Conservation (phyloP, 306 rosid genomes). For the Albizia julibrissin region DNA sequence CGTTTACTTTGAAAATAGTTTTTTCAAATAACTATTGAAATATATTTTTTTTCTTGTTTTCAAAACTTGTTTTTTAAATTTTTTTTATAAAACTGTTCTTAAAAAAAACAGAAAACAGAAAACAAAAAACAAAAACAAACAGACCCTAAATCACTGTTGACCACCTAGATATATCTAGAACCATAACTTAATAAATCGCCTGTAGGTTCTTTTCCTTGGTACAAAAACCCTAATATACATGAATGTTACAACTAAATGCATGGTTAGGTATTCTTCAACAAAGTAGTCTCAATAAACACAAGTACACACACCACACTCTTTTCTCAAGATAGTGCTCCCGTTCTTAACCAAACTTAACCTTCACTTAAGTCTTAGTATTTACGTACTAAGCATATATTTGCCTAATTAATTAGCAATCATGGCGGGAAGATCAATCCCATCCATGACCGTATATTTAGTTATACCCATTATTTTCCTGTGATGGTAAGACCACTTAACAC, state of each 20-base stretch:
- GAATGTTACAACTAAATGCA: background rate
- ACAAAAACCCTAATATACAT: background rate
- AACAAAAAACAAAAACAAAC: no score
- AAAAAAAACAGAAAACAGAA: no score
- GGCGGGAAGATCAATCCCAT: constrained; percentile 13
- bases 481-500: constrained; percentile 26
- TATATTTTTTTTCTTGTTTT: no score
- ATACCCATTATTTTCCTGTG: background rate
- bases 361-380: background rate
- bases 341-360: background rate
- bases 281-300: constrained; percentile 6
- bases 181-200: background rate
- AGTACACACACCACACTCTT: background rate
- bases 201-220: background rate
- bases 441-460: background rate
- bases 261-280: background rate
- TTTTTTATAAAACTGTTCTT: no score
- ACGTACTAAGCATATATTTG: no score
- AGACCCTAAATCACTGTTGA: background rate
- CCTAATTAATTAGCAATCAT: background rate
- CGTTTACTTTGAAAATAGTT: no score
- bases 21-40: no score
- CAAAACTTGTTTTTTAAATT: no score
- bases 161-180: background rate
- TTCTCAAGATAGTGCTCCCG: background rate